These are phyloP conservation scores for Saccharomyces hybrid DNA, from an alignment of 1,139 yeast genomes.

Conservation along the genomic window DNA sequence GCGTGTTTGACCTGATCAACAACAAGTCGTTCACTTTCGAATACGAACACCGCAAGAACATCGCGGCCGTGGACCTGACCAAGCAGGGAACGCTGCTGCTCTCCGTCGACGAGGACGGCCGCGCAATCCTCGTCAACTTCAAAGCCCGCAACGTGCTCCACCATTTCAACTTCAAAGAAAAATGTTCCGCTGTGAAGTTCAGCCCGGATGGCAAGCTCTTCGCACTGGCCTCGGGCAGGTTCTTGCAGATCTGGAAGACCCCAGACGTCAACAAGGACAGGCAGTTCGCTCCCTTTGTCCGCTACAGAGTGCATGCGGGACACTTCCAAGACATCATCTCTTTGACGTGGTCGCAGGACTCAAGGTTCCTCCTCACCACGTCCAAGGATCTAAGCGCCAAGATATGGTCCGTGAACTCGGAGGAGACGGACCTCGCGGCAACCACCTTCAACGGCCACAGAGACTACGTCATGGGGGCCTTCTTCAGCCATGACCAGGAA, in stretches of 20 bases:
- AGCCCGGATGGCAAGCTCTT: conserved; percentile 85
- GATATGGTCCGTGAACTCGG: conserved; percentile 68
- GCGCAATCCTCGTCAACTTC: conserved; percentile 86
- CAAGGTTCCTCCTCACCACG: conserved; percentile 76
- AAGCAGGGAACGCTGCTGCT: conserved; percentile 71
- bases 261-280: conserved; percentile 67
- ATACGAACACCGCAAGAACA: conserved; percentile 86
- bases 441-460: conserved; percentile 88
- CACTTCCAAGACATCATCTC: conserved; percentile 78
- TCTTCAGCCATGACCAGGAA: conserved; percentile 80
- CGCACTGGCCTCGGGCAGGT: conserved; percentile 77
- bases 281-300: conserved; percentile 92
- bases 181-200: conserved; percentile 66
- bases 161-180: conserved; percentile 85
- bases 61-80: conserved; percentile 72
- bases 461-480: conserved; percentile 80
- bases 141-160: conserved; percentile 81
- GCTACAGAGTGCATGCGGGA: conserved; percentile 86
- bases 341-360: conserved; percentile 83
- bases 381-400: conserved; percentile 87
- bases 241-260: conserved; percentile 89
- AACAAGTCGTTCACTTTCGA: conserved; percentile 83
- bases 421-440: conserved; percentile 66
- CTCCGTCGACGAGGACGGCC: conserved; percentile 87
- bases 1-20: conserved; percentile 77